A percentile compares a stretch with the other conserved stretches of the same genome.
phyloP scores from a whole-genome alignment of 352 stramenopile genomes.

The Phytophthora kernoviae region DNA sequence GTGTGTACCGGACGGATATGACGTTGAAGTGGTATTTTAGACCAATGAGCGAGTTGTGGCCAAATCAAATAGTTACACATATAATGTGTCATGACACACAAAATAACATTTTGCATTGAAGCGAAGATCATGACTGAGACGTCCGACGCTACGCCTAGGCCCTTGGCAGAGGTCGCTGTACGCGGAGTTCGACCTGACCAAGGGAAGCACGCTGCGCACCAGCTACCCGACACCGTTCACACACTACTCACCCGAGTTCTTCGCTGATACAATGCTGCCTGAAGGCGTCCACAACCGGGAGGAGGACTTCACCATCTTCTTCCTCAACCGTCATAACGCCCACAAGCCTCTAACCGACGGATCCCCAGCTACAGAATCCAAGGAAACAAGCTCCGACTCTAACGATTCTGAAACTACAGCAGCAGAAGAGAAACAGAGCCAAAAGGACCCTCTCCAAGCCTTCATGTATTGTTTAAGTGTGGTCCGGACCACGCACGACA shows the following conservation, averaged over 20 bases:
- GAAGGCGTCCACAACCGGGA: slow-evolving; percentile 89
- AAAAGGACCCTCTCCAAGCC: slow-evolving; percentile 54
- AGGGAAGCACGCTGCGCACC: slow-evolving; percentile 82
- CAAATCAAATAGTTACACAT: too few species aligned
- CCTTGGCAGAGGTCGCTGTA: slow-evolving; percentile 74
- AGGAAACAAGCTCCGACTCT: too few species aligned
- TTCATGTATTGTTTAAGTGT: slow-evolving; percentile 91
- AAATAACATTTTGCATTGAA: too few species aligned
- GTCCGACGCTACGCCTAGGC: slow-evolving; percentile 7
- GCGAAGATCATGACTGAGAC: neutral
- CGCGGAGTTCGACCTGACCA: slow-evolving; percentile 88
- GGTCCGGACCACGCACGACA: slow-evolving; percentile 83
- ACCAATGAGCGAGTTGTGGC: too few species aligned
- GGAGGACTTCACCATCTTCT: slow-evolving; percentile 88
- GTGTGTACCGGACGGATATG: too few species aligned
- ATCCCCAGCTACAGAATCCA: neutral
- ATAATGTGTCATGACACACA: too few species aligned
- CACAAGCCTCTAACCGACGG: neutral
- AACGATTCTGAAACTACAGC: neutral
- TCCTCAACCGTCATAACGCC: slow-evolving; percentile 74
- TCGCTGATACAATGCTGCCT: slow-evolving; percentile 88
- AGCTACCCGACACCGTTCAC: slow-evolving; percentile 65
- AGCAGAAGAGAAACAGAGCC: neutral
- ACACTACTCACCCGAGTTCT: slow-evolving; percentile 89
- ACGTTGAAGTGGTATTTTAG: too few species aligned